phyloP scores from a whole-genome alignment of 1,284 basidiomycete species.

The Kalmanozyma brasiliensis region DNA sequence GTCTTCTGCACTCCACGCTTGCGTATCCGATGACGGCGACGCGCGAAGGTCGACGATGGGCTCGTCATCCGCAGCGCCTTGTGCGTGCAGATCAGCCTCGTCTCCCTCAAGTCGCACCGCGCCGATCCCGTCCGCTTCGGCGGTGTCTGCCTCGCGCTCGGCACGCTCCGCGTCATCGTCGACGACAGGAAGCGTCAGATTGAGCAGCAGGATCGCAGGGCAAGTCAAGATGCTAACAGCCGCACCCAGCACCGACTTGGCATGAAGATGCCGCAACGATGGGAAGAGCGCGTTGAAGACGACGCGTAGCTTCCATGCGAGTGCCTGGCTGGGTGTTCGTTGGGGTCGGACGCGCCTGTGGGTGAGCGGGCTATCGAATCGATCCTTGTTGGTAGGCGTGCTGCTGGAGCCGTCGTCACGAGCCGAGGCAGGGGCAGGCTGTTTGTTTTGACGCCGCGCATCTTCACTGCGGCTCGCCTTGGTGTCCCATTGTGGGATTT shows the following conservation, averaged over 20 bases:
- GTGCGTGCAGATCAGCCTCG: constrained; percentile 39
- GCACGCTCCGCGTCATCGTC: constrained; percentile 71
- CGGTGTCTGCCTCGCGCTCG: constrained; percentile 33
- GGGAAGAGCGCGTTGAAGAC: constrained; percentile 77
- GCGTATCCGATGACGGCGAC: constrained; percentile 7
- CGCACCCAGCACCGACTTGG: constrained; percentile 79
- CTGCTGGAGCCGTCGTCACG: background rate
- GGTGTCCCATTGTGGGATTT: constrained; percentile 44
- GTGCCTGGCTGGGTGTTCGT: constrained; percentile 17
- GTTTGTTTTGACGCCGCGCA: constrained; percentile 8
- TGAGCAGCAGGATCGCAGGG: constrained; percentile 85
- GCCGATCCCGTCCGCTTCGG: constrained; percentile 47
- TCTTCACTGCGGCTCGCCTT: constrained; percentile 30
- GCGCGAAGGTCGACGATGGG: constrained; percentile 7
- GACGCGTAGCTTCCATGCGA: constrained; percentile 35
- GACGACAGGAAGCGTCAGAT: constrained; percentile 89
- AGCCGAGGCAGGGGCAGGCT: background rate
- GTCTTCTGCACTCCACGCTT: constrained; percentile 29
- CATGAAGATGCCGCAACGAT: constrained; percentile 79
- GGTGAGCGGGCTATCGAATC: constrained; percentile 13
- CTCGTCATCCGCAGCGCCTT: constrained; percentile 24
- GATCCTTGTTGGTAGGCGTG: constrained; percentile 12
- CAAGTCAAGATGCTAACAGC: constrained; percentile 82
- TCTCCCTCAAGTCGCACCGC: constrained; percentile 57
- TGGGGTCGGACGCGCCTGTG: constrained; percentile 31